Conservation (phyloP, 2,329 filamentous ascomycete genomes). For the Fusarium mundagurra region DNA sequence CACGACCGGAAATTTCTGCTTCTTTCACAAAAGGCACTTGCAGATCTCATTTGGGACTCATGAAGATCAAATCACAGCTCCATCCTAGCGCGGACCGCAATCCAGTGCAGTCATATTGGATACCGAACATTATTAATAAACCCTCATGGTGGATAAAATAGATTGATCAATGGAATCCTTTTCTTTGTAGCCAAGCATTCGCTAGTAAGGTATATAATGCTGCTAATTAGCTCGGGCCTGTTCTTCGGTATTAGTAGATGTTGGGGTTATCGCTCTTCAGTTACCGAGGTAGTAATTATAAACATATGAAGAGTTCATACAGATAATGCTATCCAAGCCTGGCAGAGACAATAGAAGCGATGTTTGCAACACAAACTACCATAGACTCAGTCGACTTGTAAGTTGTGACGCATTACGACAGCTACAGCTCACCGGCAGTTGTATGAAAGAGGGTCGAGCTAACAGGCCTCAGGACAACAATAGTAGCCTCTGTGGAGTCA, state of each 20-base stretch:
- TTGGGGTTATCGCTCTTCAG: not conserved
- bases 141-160: slow-evolving; percentile 20
- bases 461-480: slow-evolving; percentile 37
- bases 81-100: slow-evolving; percentile 24
- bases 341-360: not conserved
- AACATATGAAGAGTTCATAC: not conserved
- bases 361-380: not conserved
- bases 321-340: not conserved
- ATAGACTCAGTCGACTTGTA: not conserved
- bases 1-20: not conserved
- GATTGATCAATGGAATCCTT: slow-evolving; percentile 18
- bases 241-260: not conserved
- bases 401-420: slow-evolving; percentile 19
- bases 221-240: not conserved
- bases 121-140: slow-evolving; percentile 12
- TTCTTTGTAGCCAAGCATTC: slow-evolving; percentile 5
- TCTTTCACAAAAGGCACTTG: slow-evolving; percentile 11
- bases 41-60: slow-evolving; percentile 25
- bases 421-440: slow-evolving; percentile 25
- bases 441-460: slow-evolving; percentile 32
- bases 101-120: slow-evolving; percentile 18
- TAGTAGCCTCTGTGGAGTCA: slow-evolving; percentile 36
- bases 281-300: slow-evolving; percentile 28
- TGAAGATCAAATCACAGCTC: slow-evolving; percentile 22
- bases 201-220: not conserved